Evolutionary conservation across 1,284 basidiomycete species (phyloP).

Genomic region (Melampsora americana): DNA sequence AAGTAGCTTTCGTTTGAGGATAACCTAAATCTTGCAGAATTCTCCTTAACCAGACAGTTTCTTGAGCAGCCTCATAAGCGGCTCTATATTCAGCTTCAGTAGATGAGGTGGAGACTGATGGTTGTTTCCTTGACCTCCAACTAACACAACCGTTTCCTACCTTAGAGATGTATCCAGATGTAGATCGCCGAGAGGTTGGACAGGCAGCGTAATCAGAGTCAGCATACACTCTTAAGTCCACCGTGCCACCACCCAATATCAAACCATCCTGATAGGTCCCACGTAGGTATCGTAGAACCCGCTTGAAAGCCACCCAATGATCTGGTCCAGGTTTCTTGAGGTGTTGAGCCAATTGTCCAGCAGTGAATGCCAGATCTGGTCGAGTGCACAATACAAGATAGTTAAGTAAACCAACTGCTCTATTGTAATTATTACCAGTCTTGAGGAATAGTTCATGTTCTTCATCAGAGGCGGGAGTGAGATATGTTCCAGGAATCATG

Average conservation of each 20-base stretch:
- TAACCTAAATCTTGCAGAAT: no score
- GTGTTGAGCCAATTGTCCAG: no score
- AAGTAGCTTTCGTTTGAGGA: no score
- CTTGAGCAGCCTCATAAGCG: neutral
- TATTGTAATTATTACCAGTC: neutral
- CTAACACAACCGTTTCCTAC: neutral
- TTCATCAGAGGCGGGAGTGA: neutral
- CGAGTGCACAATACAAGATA: conserved; percentile 18
- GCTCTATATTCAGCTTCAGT: conserved; percentile 13
- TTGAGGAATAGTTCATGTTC: neutral
- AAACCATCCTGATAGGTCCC: neutral
- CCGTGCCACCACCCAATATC: neutral
- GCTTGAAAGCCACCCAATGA: no score
- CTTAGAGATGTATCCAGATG: no score
- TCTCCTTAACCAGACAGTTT: neutral
- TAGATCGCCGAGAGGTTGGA: neutral
- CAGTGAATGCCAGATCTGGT: neutral
- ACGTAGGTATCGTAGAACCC: no score
- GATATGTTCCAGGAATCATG: neutral
- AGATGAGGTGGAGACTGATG: neutral
- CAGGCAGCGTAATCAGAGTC: no score
- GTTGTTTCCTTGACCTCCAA: conserved; percentile 26
- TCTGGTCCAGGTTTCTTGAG: no score
- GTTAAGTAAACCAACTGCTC: conserved; percentile 10
- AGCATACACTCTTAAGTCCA: no score